These are phyloP conservation scores for Podosphaera leucotricha DNA, from an alignment of 2,329 filamentous ascomycete genomes.

Conservation along the genomic window DNA sequence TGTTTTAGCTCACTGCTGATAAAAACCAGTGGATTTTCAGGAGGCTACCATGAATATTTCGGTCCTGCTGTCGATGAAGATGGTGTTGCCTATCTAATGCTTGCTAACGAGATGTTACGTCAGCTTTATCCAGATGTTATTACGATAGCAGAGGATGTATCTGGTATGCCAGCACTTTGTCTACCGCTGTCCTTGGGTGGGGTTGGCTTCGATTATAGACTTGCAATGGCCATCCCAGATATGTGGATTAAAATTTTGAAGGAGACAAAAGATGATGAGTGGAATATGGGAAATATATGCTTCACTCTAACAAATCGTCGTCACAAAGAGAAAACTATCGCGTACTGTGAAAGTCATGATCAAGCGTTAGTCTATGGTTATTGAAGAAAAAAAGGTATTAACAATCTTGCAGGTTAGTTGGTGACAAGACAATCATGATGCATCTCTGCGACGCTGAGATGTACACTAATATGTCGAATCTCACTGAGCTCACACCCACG, in stretches of 20 bases:
- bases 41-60: slow-evolving; percentile 96
- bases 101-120: slow-evolving; percentile 92
- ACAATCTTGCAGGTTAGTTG: slow-evolving; percentile 45
- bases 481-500: slow-evolving; percentile 62
- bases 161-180: slow-evolving; percentile 94
- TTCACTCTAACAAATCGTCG: slow-evolving; percentile 81
- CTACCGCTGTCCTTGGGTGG: slow-evolving; percentile 66
- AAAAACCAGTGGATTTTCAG: slow-evolving; percentile 57
- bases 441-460: slow-evolving; percentile 93
- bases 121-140: slow-evolving; percentile 68
- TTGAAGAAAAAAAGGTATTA: slow-evolving; percentile 6
- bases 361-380: slow-evolving; percentile 52
- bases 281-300: slow-evolving; percentile 69
- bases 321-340: slow-evolving; percentile 94
- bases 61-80: slow-evolving; percentile 76
- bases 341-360: slow-evolving; percentile 91
- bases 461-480: slow-evolving; percentile 88
- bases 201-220: slow-evolving; percentile 87
- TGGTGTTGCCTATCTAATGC: slow-evolving; percentile 80
- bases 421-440: slow-evolving; percentile 94
- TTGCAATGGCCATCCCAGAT: slow-evolving; percentile 94
- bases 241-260: slow-evolving; percentile 99
- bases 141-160: slow-evolving; percentile 91
- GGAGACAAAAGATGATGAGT: slow-evolving; percentile 64
- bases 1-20: slow-evolving; percentile 4